phyloP scores from a whole-genome alignment of 495 filamentous ascomycete species.

The Chaetomium fimeti region DNA sequence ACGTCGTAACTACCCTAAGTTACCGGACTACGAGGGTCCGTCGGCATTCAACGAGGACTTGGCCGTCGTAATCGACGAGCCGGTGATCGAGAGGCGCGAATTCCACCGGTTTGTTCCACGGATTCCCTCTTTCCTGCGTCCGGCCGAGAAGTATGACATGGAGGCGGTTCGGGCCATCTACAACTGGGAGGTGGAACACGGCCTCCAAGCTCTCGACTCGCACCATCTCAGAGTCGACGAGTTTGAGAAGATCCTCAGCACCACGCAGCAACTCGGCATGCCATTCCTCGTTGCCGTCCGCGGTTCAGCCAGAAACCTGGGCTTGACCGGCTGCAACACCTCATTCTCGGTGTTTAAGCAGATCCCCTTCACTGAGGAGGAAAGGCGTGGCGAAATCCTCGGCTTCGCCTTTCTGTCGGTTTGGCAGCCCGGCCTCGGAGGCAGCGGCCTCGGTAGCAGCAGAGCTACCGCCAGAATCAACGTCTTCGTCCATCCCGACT shows the following conservation, averaged over 20 bases:
- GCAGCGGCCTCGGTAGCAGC: slow-evolving; percentile 24
- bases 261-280: slow-evolving; percentile 26
- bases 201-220: slow-evolving; percentile 36
- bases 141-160: slow-evolving; percentile 36
- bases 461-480: slow-evolving; percentile 34
- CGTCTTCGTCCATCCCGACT: slow-evolving; percentile 38
- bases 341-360: neutral
- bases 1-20: neutral
- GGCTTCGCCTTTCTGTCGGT: slow-evolving; percentile 40
- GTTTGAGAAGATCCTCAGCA: slow-evolving; percentile 31
- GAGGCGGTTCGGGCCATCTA: slow-evolving; percentile 35
- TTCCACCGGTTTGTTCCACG: slow-evolving; percentile 29
- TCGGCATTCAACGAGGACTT: neutral
- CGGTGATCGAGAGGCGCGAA: neutral
- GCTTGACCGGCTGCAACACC: slow-evolving; percentile 10
- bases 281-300: slow-evolving; percentile 46
- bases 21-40: neutral
- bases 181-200: slow-evolving; percentile 39
- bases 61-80: neutral
- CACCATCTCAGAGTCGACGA: slow-evolving; percentile 22
- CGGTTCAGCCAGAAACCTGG: slow-evolving; percentile 23
- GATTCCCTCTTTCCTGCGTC: slow-evolving; percentile 38
- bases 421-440: slow-evolving; percentile 31
- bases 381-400: slow-evolving; percentile 27
- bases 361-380: neutral